Evolutionary conservation across 257 asterid genomes (phyloP), one percentile per base, ranked within the genome.

Genomic region (Primulina huaijiensis): DNA sequence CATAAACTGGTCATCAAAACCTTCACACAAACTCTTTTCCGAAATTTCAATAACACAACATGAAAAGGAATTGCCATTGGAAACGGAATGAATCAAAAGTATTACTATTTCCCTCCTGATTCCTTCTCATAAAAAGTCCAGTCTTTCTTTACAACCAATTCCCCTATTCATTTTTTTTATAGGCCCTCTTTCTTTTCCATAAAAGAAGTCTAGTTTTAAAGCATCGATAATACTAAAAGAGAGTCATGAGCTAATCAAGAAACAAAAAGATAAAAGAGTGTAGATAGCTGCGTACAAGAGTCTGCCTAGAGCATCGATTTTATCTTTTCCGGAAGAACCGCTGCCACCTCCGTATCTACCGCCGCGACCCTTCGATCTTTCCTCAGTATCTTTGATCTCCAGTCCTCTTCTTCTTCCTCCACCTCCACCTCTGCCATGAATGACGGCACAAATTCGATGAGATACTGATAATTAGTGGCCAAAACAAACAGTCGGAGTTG

Each of bases 251-350:
- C 20, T 12, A 2, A 8, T 27, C 40, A 23, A 64, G 27, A 0
- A 60, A 25, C 2, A 53, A 57, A 37, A 55, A 65, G 37, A 17
- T 33, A 43, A 59, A 65, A n/a, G 56, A 10, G 40, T 10, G 60
- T 6, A n/a, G 14, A 30, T 12, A 56, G 65, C 65, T 33, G 50
- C 96, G 70, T 82, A 92, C 97, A 92, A 43, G 68, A 89, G 77
- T 77, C 97, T 79, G 65, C 97, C 95, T 72, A 92, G 90, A 60
- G 94, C 87, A 77, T 89, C 92, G 70, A 92, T 82, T 62, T 88
- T 86, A 71, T 92, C 90, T 65, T 75, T 82, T 30, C 86, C 89
- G 20, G 80, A 59, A 59, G 84, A 71, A 64, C 85, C 72, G 16
- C 80, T 40, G 50, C 76, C 82, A 17, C 74, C 76, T 43, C n/a